These are phyloP conservation scores for Ramalina intermedia DNA, from an alignment of 495 filamentous ascomycete species.

Conservation along the genomic window DNA sequence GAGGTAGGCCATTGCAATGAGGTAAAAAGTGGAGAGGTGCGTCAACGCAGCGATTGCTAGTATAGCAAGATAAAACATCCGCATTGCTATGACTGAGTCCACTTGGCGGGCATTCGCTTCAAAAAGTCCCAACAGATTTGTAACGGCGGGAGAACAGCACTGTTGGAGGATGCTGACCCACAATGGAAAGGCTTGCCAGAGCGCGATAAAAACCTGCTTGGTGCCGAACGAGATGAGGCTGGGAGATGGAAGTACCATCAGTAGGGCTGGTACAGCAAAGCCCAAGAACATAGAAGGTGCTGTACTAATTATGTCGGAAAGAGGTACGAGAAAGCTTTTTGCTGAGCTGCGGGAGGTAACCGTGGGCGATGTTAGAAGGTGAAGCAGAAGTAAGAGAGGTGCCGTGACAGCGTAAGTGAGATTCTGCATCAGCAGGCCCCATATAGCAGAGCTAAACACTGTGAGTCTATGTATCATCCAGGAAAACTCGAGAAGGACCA, in stretches of 20 bases:
- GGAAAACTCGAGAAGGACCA: background rate
- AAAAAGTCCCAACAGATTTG: constrained; percentile 20
- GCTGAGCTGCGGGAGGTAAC: constrained; percentile 26
- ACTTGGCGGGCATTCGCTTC: constrained; percentile 16
- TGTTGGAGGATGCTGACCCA: constrained; percentile 22
- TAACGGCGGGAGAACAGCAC: constrained; percentile 21
- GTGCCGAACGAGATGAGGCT: constrained; percentile 26
- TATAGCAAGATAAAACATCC: constrained; percentile 40
- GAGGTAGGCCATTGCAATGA: constrained; percentile 27
- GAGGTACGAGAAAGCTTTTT: constrained; percentile 33
- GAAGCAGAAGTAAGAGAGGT: constrained; percentile 36
- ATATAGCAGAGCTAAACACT: constrained; percentile 15
- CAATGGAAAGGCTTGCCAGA: constrained; percentile 47
- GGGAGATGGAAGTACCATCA: constrained; percentile 38
- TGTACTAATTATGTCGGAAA: constrained; percentile 30
- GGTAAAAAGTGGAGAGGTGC: constrained; percentile 31
- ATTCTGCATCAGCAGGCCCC: constrained; percentile 40
- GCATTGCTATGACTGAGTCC: constrained; percentile 19
- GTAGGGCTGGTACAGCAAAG: constrained; percentile 34
- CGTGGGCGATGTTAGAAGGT: constrained; percentile 39
- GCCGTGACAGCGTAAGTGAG: constrained; percentile 37
- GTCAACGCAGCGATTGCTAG: constrained; percentile 31
- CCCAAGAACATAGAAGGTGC: constrained; percentile 34
- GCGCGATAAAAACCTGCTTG: constrained; percentile 42
- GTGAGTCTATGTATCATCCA: background rate